phyloP scores from a whole-genome alignment of 2,329 filamentous ascomycete species.

The Neoarthrinium moseri region DNA sequence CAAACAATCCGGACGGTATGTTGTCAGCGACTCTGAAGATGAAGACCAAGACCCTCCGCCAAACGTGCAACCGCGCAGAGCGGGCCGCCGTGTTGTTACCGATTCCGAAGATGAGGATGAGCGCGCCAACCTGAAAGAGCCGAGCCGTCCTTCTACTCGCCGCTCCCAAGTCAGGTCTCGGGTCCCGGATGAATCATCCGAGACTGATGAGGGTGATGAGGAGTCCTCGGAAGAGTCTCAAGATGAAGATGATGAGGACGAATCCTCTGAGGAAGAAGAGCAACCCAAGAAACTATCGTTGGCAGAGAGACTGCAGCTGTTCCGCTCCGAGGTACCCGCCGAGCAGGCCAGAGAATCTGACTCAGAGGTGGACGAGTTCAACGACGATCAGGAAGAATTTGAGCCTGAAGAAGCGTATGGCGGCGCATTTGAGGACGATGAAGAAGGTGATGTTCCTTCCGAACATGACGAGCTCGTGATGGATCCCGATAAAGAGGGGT shows the following conservation, averaged over 20 bases:
- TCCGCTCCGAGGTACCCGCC: conserved; percentile 15
- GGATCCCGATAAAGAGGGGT: conserved; percentile 12
- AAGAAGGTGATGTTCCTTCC: conserved; percentile 8
- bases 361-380: conserved; percentile 9
- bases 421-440: conserved; percentile 15
- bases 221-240: conserved; percentile 15
- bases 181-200: conserved; percentile 2
- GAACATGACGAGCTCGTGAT: conserved; percentile 5
- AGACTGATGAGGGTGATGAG: conserved; percentile 15
- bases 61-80: conserved; percentile 10
- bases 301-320: conserved; percentile 17
- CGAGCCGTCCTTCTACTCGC: no score
- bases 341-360: background rate
- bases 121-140: background rate
- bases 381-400: conserved; percentile 10
- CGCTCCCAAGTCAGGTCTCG: no score
- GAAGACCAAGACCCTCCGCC: conserved; percentile 15
- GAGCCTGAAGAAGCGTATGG: conserved; percentile 11
- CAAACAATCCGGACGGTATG: conserved; percentile 15
- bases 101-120: conserved; percentile 20
- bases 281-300: conserved; percentile 14
- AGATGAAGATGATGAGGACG: conserved; percentile 10
- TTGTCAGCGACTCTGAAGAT: conserved; percentile 23
- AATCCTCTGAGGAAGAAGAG: conserved; percentile 7
- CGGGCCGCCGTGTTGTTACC: conserved; percentile 16